A percentile compares a stretch with the other conserved stretches of the same genome.
phyloP scores from a whole-genome alignment of 2,329 filamentous ascomycete genomes.

The Ceratocystis colombiana region DNA sequence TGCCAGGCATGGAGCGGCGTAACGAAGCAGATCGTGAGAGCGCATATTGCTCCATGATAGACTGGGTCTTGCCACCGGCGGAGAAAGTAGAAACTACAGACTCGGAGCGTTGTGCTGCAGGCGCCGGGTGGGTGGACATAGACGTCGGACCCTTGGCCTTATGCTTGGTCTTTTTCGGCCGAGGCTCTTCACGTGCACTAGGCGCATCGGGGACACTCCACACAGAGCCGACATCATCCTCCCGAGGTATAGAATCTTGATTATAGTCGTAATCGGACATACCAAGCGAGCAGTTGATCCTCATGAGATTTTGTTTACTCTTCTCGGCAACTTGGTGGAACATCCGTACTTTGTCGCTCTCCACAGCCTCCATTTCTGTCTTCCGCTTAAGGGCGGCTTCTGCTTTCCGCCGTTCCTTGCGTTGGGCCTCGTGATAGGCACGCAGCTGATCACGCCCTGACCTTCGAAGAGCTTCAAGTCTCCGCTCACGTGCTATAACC shows the following conservation, averaged over 20 bases:
- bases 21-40: conserved; percentile 21
- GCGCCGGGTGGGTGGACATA: conserved; percentile 19
- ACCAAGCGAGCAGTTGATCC: conserved; percentile 30
- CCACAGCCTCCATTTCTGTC: conserved; percentile 23
- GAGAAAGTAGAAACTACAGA: conserved; percentile 24
- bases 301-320: conserved; percentile 32
- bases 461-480: conserved; percentile 42
- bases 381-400: conserved; percentile 23
- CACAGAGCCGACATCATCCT: conserved; percentile 25
- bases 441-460: conserved; percentile 44
- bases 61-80: conserved; percentile 24
- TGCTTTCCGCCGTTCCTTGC: conserved; percentile 33
- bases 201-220: conserved; percentile 25
- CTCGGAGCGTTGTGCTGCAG: conserved; percentile 15
- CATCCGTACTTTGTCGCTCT: conserved; percentile 17
- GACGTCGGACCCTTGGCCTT: conserved; percentile 14
- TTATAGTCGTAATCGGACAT: conserved; percentile 28
- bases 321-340: conserved; percentile 24
- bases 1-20: conserved; percentile 27
- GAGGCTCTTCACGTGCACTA: neutral
- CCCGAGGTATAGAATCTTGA: conserved; percentile 31
- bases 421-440: conserved; percentile 37
- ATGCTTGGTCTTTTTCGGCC: conserved; percentile 18
- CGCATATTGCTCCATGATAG: conserved; percentile 23
- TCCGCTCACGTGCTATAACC: conserved; percentile 39